phyloP scores from a whole-genome alignment of 768 basidiomycete genomes.

The Mycena epipterygia region DNA sequence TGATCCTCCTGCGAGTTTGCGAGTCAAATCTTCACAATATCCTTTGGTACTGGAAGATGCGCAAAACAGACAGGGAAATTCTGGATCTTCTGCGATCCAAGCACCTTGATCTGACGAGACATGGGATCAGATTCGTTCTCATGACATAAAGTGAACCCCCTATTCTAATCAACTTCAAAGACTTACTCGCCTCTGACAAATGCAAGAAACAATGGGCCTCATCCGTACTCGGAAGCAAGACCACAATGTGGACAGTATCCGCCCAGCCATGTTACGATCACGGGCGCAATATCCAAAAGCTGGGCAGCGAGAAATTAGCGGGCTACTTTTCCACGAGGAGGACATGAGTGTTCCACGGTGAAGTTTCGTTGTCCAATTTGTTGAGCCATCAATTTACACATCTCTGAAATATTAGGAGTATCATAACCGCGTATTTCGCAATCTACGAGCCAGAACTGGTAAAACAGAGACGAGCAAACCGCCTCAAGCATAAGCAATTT shows the following conservation, averaged over 20 bases:
- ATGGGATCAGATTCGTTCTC: background rate
- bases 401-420: slow-evolving; percentile 1
- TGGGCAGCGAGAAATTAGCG: slow-evolving; percentile 43
- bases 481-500: slow-evolving; percentile 40
- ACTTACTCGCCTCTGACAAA: slow-evolving; percentile 30
- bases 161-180: background rate
- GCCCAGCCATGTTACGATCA: slow-evolving; percentile 32
- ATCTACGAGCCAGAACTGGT: slow-evolving; percentile 34
- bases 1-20: no score
- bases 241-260: slow-evolving; percentile 41
- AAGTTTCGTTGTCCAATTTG: background rate
- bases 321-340: slow-evolving; percentile 40
- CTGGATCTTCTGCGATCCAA: slow-evolving; percentile 33
- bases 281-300: slow-evolving; percentile 41
- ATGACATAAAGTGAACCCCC: background rate
- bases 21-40: no score
- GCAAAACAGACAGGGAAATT: slow-evolving; percentile 44
- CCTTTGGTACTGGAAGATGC: slow-evolving; percentile 39
- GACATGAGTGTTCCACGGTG: slow-evolving; percentile 43
- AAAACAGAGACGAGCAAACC: background rate
- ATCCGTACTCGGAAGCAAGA: slow-evolving; percentile 34
- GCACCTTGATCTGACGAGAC: slow-evolving; percentile 25
- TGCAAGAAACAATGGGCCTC: slow-evolving; percentile 38
- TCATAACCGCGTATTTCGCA: slow-evolving; percentile 8
- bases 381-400: no score